phyloP scores from a whole-genome alignment of 1,284 basidiomycete genomes.

The Volvariella volvacea region DNA sequence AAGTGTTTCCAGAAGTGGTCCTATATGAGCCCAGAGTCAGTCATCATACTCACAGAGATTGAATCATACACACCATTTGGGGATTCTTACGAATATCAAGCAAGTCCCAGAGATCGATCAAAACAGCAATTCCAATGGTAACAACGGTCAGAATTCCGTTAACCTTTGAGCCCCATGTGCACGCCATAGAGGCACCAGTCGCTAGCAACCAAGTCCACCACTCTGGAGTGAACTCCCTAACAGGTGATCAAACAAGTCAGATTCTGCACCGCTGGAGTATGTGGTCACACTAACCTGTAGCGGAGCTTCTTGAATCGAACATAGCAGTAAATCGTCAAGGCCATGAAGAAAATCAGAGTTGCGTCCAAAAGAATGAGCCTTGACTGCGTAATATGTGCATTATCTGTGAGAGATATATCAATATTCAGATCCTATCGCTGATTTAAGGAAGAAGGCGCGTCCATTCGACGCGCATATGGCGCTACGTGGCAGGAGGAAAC shows the following conservation, averaged over 20 bases:
- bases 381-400: conserved; percentile 92
- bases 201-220: conserved; percentile 97
- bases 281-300: conserved; percentile 75
- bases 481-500: neutral
- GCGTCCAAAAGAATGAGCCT: conserved; percentile 96
- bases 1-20: conserved; percentile 91
- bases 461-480: too few relatives aligned
- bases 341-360: conserved; percentile 92
- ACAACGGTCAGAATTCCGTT: conserved; percentile 92
- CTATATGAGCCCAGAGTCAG: conserved; percentile 32
- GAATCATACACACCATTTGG: conserved; percentile 60
- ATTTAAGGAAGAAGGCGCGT: too few relatives aligned
- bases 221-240: conserved; percentile 76
- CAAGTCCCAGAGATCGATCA: conserved; percentile 93
- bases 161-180: conserved; percentile 97
- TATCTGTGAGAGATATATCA: conserved; percentile 54
- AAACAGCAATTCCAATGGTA: conserved; percentile 86
- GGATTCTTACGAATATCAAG: conserved; percentile 83
- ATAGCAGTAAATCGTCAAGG: conserved; percentile 91
- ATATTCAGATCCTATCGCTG: neutral
- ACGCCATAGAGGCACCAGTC: conserved; percentile 91
- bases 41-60: neutral
- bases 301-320: conserved; percentile 94
- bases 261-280: conserved; percentile 5
- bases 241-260: too few relatives aligned